Conservation (phyloP, 2,329 filamentous ascomycete species). For the Leptodontidium sp. region DNA sequence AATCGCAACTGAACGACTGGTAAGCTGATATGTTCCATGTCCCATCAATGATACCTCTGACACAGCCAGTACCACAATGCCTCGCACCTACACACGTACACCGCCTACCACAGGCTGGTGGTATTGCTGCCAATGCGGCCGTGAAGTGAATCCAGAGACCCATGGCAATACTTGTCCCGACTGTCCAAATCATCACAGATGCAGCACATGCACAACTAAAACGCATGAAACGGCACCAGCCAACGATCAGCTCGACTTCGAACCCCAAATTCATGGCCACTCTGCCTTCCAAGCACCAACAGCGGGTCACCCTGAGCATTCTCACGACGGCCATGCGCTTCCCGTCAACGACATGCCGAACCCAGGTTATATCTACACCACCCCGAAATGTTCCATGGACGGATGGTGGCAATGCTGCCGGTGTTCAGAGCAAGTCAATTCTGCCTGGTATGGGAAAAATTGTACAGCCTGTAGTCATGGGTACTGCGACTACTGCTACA, state of each 20-base stretch:
- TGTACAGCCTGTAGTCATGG: constrained; percentile 36
- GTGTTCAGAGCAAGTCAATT: constrained; percentile 30
- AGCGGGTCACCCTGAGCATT: neutral
- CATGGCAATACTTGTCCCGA: constrained; percentile 11
- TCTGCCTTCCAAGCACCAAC: neutral
- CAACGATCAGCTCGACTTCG: neutral
- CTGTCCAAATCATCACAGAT: constrained; percentile 17
- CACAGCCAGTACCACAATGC: neutral
- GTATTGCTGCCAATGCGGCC: constrained; percentile 22
- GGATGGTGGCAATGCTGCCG: constrained; percentile 35
- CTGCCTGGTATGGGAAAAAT: neutral
- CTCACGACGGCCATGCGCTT: neutral
- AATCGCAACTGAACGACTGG: neutral
- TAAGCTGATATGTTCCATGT: neutral
- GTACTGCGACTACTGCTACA: constrained; percentile 18
- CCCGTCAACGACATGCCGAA: neutral
- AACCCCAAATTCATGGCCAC: neutral
- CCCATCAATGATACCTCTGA: neutral
- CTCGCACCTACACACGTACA: neutral
- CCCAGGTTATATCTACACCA: neutral
- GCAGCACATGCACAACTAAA: constrained; percentile 4
- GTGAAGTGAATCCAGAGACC: neutral
- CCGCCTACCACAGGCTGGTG: constrained; percentile 12
- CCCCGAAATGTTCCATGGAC: neutral
- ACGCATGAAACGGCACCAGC: neutral